These are phyloP conservation scores for Syncephalastrum contaminatum DNA, from an alignment of 371 early-diverging fungal genomes.

Conservation along the genomic window DNA sequence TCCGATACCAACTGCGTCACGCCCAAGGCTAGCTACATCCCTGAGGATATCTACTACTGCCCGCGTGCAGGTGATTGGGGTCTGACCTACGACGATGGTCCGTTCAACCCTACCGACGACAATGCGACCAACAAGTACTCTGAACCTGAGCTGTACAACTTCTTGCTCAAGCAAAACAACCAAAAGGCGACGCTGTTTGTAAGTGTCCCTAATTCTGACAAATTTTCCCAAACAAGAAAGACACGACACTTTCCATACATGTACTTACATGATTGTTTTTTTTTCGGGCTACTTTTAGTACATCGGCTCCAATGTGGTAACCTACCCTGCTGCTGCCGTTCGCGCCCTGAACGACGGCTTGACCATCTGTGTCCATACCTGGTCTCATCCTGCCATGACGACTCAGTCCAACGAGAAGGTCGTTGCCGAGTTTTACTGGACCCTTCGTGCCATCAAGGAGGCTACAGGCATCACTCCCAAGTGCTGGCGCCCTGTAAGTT, in stretches of 20 bases:
- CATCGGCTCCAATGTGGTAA: slow-evolving; percentile 49
- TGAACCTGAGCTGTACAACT: slow-evolving; percentile 50
- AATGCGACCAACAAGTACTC: slow-evolving; percentile 32
- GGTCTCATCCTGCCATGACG: slow-evolving; percentile 63
- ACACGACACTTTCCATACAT: not conserved
- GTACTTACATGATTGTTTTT: not conserved
- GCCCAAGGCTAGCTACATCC: slow-evolving; percentile 41
- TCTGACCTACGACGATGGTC: slow-evolving; percentile 50
- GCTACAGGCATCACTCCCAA: slow-evolving; percentile 50
- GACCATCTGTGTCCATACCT: slow-evolving; percentile 53
- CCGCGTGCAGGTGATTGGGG: slow-evolving; percentile 52
- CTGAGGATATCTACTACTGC: slow-evolving; percentile 43
- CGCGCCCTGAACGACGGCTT: slow-evolving; percentile 51
- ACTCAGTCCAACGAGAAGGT: slow-evolving; percentile 50
- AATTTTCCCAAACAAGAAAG: slow-evolving; percentile 1
- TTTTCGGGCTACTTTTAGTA: slow-evolving; percentile 16
- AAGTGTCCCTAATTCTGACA: slow-evolving; percentile 5
- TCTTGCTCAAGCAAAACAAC: slow-evolving; percentile 33
- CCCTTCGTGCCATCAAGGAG: slow-evolving; percentile 52
- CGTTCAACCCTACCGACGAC: slow-evolving; percentile 28
- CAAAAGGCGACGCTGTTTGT: slow-evolving; percentile 31
- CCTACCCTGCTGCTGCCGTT: slow-evolving; percentile 43
- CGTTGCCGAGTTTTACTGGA: slow-evolving; percentile 59
- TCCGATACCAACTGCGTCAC: slow-evolving; percentile 41
- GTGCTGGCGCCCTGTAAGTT: slow-evolving; percentile 50